Evolutionary conservation across 2,329 filamentous ascomycete species (phyloP), one percentile per base, ranked within the genome.

Genomic region (Claviceps sp.): DNA sequence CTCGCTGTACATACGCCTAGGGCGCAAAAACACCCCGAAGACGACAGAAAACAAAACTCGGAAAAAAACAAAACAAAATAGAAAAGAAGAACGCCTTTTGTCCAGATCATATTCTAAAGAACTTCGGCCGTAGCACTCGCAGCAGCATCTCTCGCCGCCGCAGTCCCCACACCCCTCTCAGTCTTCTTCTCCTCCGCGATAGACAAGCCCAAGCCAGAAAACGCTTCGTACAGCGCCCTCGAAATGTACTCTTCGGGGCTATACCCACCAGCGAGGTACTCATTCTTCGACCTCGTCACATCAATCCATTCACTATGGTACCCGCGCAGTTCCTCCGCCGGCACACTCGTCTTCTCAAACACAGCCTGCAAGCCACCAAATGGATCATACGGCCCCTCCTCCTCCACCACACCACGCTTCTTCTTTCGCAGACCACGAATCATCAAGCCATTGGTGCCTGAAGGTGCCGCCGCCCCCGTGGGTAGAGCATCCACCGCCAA

Each of bases 171-270:
- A 7, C 62, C 64, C 46, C 60, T 65, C 45, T 72, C 69, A 2
- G 63, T 59, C 67, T 78, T 59, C 67, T 78, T 79, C 62, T 95
- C 90, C 46, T 96, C 88, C 38, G 79, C 84, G 43, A 98, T 74
- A 60, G 95, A 94, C 43, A 95, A 86, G 0, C 86, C 88, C 55
- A 98, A 67, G 0, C 94, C 93, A 0, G 87, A 82, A 68, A 96
- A 97, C 0, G 91, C 89, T 63, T 96, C 90, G 55, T 88, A 86
- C 63, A 98, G 71, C 24, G 87, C 84, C 24, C 90, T 76, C 7
- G 82, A 75, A 61, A 88, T 87, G 63, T 93, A 97, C 63, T 95
- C 89, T 37, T 78, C 73, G 44, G 91, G 72, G 60, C 84, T 83
- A 68, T 94, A 97, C 0, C 93, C 94, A 37, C 89, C 90, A 16